These are phyloP conservation scores for Tetramitus jugosus DNA, from an alignment of 208 protist species.

Conservation along the genomic window DNA sequence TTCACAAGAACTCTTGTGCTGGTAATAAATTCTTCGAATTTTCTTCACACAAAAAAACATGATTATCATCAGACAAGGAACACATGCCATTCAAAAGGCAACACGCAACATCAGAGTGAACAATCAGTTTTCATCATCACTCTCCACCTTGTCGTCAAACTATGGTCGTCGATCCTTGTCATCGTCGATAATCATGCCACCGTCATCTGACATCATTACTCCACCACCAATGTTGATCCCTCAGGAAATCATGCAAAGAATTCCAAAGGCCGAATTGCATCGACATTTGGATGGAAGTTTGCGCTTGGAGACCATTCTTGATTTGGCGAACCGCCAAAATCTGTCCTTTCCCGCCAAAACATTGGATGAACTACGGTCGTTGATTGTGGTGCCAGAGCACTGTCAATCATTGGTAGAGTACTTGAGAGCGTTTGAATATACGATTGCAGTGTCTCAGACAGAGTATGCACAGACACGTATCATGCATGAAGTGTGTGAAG, in stretches of 20 bases:
- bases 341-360: not conserved
- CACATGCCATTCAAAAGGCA: too few species aligned
- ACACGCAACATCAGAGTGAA: too few species aligned
- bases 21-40: too few species aligned
- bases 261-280: not conserved
- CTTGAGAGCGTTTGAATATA: conserved; percentile 2
- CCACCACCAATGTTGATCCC: too few species aligned
- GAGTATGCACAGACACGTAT: not conserved
- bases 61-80: too few species aligned
- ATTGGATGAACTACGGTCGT: not conserved
- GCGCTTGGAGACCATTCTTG: conserved; percentile 43
- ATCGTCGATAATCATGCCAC: too few species aligned
- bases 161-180: too few species aligned
- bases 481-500: not conserved
- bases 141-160: too few species aligned
- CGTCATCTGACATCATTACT: too few species aligned
- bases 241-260: conserved; percentile 10
- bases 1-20: too few species aligned
- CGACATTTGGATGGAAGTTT: conserved; percentile 46
- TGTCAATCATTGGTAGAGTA: not conserved
- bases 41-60: too few species aligned
- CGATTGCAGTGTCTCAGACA: not conserved
- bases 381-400: not conserved
- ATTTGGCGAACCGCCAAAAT: conserved; percentile 44
- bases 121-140: too few species aligned